Evolutionary conservation across 2,329 filamentous ascomycete genomes (phyloP), one percentile per base, ranked within the genome.

Genomic region (Xylaria multiplex): DNA sequence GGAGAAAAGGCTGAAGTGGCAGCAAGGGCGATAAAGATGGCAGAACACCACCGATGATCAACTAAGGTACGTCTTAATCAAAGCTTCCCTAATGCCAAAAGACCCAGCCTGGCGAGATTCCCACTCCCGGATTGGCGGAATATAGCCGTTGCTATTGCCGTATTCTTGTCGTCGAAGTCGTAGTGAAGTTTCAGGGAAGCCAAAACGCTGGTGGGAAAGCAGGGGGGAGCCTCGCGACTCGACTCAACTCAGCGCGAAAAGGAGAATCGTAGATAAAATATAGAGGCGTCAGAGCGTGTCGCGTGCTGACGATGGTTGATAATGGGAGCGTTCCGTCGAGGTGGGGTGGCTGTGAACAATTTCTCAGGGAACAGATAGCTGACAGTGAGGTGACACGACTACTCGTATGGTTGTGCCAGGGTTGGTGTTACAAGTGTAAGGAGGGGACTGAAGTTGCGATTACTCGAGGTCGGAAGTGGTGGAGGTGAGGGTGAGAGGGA

Each of bases 1-100:
- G 74, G 69, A 55, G 64, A 70, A 64, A 64, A 70, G 63, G 64
- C 57, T 70, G 69, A 69, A 27, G 53, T 24, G 35, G 22, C 53
- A 55, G 50, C n/a, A 24, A 13, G 50, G 50, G 32, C 37, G 48
- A 53, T n/a, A 37, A 35, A 69, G 61, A 59, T 62, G 58, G 55
- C 53, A 64, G 64, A 65, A 56, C 46, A 66, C 64, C 66, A 63
- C 64, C 16, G 57, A 59, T 65, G 62, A 62, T 66, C 67, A 71
- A 71, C 67, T 71, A 69, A 69, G 65, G 64, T 69, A 69, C 58
- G 69, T 62, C 62, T 63, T 42, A 60, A 68, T 43, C 55, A 52
- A 64, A 62, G 30, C 30, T 62, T 53, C 58, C 67, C 65, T 60
- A 65, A 67, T 56, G 52, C 69, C 49, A 62, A 53, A 53, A 66